Evolutionary conservation across 2,329 filamentous ascomycete species (phyloP).

Genomic region (Aschersonia sp.): DNA sequence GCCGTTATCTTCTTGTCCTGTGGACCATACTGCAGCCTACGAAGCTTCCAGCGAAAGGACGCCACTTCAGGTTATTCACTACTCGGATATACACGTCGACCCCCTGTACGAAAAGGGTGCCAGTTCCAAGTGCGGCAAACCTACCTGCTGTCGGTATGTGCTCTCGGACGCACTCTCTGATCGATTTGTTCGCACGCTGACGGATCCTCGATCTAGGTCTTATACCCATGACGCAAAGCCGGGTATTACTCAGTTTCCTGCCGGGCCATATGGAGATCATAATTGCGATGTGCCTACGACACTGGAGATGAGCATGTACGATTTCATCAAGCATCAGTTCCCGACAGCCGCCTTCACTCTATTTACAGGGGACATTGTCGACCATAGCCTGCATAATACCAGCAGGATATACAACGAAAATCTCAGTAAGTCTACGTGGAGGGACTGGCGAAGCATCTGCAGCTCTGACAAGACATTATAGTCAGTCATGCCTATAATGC

Average conservation of each 20-base stretch:
- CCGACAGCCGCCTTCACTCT: slow-evolving; percentile 35
- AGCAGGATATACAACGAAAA: slow-evolving; percentile 15
- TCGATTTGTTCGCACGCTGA: neutral
- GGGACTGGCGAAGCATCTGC: neutral
- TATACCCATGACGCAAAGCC: slow-evolving; percentile 28
- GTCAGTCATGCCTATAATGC: slow-evolving; percentile 30
- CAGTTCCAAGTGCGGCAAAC: slow-evolving; percentile 38
- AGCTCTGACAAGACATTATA: slow-evolving; percentile 3
- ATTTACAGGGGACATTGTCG: slow-evolving; percentile 43
- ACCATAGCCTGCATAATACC: slow-evolving; percentile 33
- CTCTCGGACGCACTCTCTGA: neutral
- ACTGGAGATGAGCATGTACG: slow-evolving; percentile 39
- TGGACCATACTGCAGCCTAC: neutral
- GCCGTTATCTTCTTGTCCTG: slow-evolving; percentile 25
- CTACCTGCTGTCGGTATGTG: slow-evolving; percentile 37
- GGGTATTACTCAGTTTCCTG: slow-evolving; percentile 28
- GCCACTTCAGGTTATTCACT: slow-evolving; percentile 39
- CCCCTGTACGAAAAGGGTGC: slow-evolving; percentile 35
- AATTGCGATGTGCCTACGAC: slow-evolving; percentile 35
- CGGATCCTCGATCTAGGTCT: slow-evolving; percentile 26
- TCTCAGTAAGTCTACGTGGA: slow-evolving; percentile 9
- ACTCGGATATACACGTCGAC: slow-evolving; percentile 44
- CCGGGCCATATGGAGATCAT: slow-evolving; percentile 33
- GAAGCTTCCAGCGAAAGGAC: slow-evolving; percentile 24
- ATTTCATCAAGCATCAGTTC: slow-evolving; percentile 28